phyloP scores from a whole-genome alignment of 306 rosid genomes.

The Sicyos edulis region DNA sequence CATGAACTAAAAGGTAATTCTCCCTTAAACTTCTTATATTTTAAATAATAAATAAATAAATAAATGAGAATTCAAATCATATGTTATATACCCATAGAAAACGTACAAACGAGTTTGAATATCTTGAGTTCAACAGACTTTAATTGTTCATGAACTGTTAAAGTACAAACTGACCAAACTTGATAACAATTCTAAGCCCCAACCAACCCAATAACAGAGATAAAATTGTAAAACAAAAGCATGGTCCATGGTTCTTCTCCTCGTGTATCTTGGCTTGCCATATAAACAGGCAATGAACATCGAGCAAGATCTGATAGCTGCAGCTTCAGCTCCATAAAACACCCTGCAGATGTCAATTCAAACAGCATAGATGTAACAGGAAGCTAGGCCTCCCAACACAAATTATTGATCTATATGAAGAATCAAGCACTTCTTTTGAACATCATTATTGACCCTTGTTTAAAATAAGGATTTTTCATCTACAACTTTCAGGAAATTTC shows the following conservation, averaged over 20 bases:
- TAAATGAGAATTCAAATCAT: too few species aligned
- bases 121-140: background rate
- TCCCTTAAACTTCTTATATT: too few species aligned
- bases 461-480: conserved; percentile 3
- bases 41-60: too few species aligned
- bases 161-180: background rate
- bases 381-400: conserved; percentile 7
- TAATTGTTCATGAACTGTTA: background rate
- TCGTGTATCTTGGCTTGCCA: background rate
- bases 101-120: too few species aligned
- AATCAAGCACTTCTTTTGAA: conserved; percentile 1
- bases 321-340: conserved; percentile 12
- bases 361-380: conserved; percentile 6
- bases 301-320: background rate
- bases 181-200: background rate
- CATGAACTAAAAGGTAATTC: too few species aligned
- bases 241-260: background rate
- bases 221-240: background rate
- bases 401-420: conserved; percentile 1
- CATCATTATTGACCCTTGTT: conserved; percentile 1
- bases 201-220: background rate
- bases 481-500: conserved; percentile 6
- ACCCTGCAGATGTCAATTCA: conserved; percentile 21
- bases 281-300: background rate
- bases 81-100: too few species aligned